phyloP scores from a whole-genome alignment of 345 rosid species.

The Acer saccharum region DNA sequence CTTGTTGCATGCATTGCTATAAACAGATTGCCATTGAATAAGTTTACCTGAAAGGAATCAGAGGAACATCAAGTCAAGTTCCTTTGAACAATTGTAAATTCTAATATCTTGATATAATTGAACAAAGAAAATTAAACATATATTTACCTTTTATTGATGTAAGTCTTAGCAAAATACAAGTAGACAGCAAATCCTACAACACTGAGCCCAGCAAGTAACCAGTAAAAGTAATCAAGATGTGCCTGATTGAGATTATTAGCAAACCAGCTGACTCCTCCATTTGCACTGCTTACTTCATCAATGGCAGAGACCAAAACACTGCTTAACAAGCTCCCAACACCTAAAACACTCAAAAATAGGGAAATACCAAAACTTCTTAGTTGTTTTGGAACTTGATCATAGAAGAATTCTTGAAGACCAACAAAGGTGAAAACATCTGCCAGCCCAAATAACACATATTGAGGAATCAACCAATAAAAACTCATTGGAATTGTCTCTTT shows the following conservation, averaged over 20 bases:
- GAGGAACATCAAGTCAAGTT: no score
- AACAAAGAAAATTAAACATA: no score
- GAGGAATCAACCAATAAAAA: conserved; percentile 72
- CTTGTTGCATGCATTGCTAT: no score
- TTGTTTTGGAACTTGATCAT: conserved; percentile 59
- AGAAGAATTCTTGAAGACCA: conserved; percentile 75
- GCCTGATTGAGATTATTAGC: conserved; percentile 53
- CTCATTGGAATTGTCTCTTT: conserved; percentile 56
- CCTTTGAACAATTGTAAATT: no score
- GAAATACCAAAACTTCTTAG: conserved; percentile 64
- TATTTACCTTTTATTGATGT: conserved; percentile 27
- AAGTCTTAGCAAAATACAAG: conserved; percentile 51
- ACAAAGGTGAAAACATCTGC: conserved; percentile 60
- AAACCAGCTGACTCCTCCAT: conserved; percentile 54
- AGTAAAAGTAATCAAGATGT: conserved; percentile 65
- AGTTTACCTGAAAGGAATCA: no score
- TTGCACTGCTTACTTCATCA: conserved; percentile 45
- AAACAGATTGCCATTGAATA: no score
- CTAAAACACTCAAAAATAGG: conserved; percentile 60
- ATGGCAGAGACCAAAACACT: conserved; percentile 55
- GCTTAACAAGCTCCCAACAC: conserved; percentile 61
- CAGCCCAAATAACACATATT: conserved; percentile 51
- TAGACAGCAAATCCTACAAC: conserved; percentile 37
- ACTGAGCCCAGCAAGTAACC: conserved; percentile 54
- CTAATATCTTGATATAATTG: no score